Conservation (phyloP, 2,329 filamentous ascomycete species). For the Colletotrichum somersetense region DNA sequence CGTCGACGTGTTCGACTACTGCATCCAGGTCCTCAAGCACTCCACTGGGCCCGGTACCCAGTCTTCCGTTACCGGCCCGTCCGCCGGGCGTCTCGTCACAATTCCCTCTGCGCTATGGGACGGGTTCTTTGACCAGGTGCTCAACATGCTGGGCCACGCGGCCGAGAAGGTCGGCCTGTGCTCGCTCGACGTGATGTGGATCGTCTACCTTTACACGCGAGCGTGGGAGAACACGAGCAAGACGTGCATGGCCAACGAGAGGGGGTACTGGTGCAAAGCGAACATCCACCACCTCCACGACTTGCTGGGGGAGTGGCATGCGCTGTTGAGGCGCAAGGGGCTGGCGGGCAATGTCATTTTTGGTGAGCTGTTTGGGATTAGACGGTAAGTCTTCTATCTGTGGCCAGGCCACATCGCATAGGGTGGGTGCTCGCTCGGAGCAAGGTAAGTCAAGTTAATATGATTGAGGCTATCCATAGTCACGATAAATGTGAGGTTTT, state of each 20-base stretch:
- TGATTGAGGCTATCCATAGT: neutral
- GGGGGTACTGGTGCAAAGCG: constrained; percentile 6
- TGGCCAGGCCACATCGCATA: neutral
- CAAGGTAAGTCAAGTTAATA: neutral
- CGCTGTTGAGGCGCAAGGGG: neutral
- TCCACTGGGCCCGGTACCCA: neutral
- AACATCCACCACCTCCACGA: constrained; percentile 30
- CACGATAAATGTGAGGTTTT: too few species aligned
- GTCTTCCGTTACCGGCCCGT: neutral
- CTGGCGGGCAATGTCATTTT: constrained; percentile 12
- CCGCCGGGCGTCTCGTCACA: too few species aligned
- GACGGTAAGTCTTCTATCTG: neutral
- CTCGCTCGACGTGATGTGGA: constrained; percentile 30
- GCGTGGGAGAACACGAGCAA: constrained; percentile 14
- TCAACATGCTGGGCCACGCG: neutral
- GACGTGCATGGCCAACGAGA: neutral
- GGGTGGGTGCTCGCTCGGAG: neutral
- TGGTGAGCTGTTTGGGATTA: constrained; percentile 7
- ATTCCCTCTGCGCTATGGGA: neutral
- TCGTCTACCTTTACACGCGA: constrained; percentile 24
- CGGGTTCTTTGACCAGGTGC: constrained; percentile 19
- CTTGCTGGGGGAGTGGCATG: constrained; percentile 26
- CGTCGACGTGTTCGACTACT: constrained; percentile 25
- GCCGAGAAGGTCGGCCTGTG: constrained; percentile 7
- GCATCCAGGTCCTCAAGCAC: constrained; percentile 10